A percentile compares a stretch with the other conserved stretches of the same genome.
Conservation (phyloP, 345 rosid genomes). For the Citrus unshiu region DNA sequence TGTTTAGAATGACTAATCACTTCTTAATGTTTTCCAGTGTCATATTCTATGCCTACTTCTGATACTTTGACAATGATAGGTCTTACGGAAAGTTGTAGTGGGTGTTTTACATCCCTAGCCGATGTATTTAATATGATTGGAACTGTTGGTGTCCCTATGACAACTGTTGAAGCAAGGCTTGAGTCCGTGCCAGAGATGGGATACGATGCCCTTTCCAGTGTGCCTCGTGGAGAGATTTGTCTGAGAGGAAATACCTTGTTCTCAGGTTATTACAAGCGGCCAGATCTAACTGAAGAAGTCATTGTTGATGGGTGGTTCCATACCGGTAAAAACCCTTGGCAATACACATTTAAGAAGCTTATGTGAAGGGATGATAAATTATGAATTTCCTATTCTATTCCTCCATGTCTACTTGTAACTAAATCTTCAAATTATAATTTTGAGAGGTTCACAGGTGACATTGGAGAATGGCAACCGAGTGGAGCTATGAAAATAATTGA, state of each 20-base stretch:
- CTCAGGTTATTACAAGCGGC: constrained; percentile 90
- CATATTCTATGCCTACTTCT: not conserved
- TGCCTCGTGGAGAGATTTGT: constrained; percentile 86
- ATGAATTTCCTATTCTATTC: not conserved
- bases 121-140: constrained; percentile 81
- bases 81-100: constrained; percentile 89
- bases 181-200: constrained; percentile 95
- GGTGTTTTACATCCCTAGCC: constrained; percentile 76
- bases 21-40: not conserved
- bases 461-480: constrained; percentile 85
- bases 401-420: not conserved
- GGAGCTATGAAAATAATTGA: constrained; percentile 92
- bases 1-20: not conserved
- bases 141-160: constrained; percentile 89
- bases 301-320: constrained; percentile 93
- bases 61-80: constrained; percentile 38
- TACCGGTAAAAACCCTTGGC: constrained; percentile 49
- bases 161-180: constrained; percentile 86
- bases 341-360: not conserved
- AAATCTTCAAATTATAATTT: constrained; percentile 9
- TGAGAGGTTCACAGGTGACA: constrained; percentile 54
- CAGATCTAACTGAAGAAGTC: constrained; percentile 79
- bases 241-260: constrained; percentile 75
- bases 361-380: not conserved
- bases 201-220: constrained; percentile 68